These are phyloP conservation scores for Marvania coccoides DNA, from an alignment of 139 green algal species.

Conservation along the genomic window DNA sequence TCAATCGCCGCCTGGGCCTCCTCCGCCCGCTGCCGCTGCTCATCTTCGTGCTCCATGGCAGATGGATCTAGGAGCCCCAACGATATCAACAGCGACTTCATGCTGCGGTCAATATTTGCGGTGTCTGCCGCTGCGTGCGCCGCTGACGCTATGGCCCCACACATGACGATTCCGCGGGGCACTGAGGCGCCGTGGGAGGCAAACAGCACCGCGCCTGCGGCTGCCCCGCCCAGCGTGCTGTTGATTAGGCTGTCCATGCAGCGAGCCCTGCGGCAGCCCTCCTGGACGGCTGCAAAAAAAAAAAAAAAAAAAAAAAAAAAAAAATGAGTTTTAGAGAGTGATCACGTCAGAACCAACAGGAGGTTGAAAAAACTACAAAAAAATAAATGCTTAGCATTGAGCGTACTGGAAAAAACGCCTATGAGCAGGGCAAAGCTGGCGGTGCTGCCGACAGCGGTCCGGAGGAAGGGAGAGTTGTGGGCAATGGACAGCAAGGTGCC, in stretches of 20 bases:
- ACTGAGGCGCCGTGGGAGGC: background rate
- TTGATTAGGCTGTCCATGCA: conserved; percentile 28
- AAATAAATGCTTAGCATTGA: background rate
- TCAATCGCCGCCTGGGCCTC: background rate
- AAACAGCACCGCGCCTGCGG: conserved; percentile 22
- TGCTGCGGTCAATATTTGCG: background rate
- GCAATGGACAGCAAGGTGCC: conserved; percentile 17
- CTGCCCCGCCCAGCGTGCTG: conserved; percentile 28
- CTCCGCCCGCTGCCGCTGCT: background rate
- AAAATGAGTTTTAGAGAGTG: background rate
- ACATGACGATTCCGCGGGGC: conserved; percentile 5
- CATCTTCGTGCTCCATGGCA: background rate
- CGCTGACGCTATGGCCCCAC: conserved; percentile 6
- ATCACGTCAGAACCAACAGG: background rate
- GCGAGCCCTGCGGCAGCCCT: conserved; percentile 11
- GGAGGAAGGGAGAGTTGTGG: conserved; percentile 7
- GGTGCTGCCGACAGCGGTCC: conserved; percentile 1
- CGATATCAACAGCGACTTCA: background rate
- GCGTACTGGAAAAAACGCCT: conserved; percentile 10
- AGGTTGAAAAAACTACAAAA: background rate
- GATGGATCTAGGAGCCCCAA: conserved; percentile 13
- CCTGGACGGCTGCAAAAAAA: conserved; percentile 20
- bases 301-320: background rate
- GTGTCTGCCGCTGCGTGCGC: background rate
- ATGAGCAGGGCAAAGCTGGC: conserved; percentile 20